These are phyloP conservation scores for Colletotrichum tanaceti DNA, from an alignment of 2,329 filamentous ascomycete genomes.

Conservation along the genomic window DNA sequence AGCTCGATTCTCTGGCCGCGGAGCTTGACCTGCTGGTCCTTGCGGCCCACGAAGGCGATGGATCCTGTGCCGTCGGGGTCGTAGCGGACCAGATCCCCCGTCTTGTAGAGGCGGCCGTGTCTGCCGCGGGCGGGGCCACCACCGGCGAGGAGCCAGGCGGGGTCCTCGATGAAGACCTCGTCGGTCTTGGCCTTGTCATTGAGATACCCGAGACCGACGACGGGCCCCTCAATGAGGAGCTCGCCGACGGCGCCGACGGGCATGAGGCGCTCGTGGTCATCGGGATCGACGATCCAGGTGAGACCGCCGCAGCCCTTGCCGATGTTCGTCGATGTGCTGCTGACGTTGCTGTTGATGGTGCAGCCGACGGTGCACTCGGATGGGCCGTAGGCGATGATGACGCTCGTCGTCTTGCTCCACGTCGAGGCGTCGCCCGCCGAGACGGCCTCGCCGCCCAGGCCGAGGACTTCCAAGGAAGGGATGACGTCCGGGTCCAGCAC, in stretches of 20 bases:
- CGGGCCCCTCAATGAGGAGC: conserved; percentile 66
- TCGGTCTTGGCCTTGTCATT: conserved; percentile 68
- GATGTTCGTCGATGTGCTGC: conserved; percentile 56
- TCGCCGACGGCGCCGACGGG: conserved; percentile 64
- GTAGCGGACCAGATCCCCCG: conserved; percentile 69
- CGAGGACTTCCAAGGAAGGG: conserved; percentile 59
- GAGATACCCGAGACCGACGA: conserved; percentile 72
- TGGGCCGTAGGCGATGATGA: conserved; percentile 65
- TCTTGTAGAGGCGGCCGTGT: conserved; percentile 65
- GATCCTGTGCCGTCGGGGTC: conserved; percentile 64
- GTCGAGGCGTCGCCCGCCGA: conserved; percentile 60
- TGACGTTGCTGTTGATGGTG: conserved; percentile 59
- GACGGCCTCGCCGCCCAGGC: conserved; percentile 65
- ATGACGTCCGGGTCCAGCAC: conserved; percentile 60
- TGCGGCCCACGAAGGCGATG: conserved; percentile 70
- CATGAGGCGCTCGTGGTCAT: conserved; percentile 58
- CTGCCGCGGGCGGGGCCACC: conserved; percentile 54
- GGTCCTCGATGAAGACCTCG: conserved; percentile 67
- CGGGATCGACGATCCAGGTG: conserved; percentile 64
- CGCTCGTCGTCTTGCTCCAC: conserved; percentile 59
- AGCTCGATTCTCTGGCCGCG: conserved; percentile 74
- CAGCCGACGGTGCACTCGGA: conserved; percentile 67
- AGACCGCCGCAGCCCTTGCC: conserved; percentile 60
- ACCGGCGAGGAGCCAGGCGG: conserved; percentile 61
- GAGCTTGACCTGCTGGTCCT: conserved; percentile 76